Evolutionary conservation across 164 flowering plant genomes (phyloP), one percentile per base, ranked within the genome.

Genomic region (Brasenia schreberi): DNA sequence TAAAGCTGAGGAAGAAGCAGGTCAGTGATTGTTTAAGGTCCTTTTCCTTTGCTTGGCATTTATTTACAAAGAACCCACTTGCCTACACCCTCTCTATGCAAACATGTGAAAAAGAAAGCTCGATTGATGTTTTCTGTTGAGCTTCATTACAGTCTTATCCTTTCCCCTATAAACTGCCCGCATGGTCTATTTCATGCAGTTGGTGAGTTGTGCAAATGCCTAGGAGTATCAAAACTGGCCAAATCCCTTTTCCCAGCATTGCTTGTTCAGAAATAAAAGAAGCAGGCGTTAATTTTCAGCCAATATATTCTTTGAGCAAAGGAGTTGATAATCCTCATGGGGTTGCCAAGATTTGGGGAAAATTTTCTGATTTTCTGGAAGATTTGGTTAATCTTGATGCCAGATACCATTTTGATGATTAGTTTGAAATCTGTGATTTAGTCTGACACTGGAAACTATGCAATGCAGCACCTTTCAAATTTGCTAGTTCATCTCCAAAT

Each of bases 211-310:
- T 76, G 82, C 84, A 84, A 80, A 81, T 82, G 76, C 62, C 81
- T 78, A 74, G 92, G 87, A 84, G 96, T 73, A 80, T 92, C 96
- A 61, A 64, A 78, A 68, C 73, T 89, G 98, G 96, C 96, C 83
- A 82, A 81, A 81, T 86, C 92, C 79, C 90, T 92, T 67, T 87
- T 88, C 83, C 84, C 84, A 72, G 79, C 90, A 77, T 68, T 82
- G 79, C 88, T 79, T 62, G 77, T 70, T 72, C 75, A 65, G 71
- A 70, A 71, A 62, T 81, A 78, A 70, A 71, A 80, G 2, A 23
- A 82, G 75, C 67, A 71, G 77, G 69, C 81, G 73, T 74, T 62
- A 53, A 65, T 68, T 69, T 72, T 77, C 84, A 80, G 71, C 78
- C 71, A 72, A 82, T 73, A 79, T 80, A 62, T 74, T 67, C 69